Evolutionary conservation across 192 early-diverging fungal genomes (phyloP), one percentile per base, ranked within the genome.

Genomic region (Podila epicladia): DNA sequence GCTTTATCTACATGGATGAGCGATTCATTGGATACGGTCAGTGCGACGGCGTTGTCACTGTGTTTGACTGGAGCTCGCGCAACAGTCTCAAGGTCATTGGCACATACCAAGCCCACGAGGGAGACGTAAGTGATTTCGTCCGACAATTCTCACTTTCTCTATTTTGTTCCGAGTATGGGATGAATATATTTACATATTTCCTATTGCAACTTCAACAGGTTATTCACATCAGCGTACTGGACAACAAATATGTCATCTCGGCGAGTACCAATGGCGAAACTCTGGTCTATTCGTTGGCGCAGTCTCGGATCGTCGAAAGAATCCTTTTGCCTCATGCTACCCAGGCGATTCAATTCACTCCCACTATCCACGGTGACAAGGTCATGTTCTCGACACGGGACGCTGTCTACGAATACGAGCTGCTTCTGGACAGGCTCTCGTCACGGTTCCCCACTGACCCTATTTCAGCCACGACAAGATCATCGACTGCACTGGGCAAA

Each of bases 301-400:
- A 28, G 4, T 57, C 58, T 5, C 35, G 75, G 17, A 63, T 79
- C 29, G 11, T 79, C 1, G 75, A 79, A 32, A 51, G 70, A 41
- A 79, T 79, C 45, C n/a, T 79, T 2, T 48, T 79, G 35, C 75
- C 75, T 35, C 75, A 79, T 58, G 69, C 70, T 58, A 72, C 75
- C 2, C 75, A 79, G 37, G 75, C 75, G 35, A 72, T 79, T 11
- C 75, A 71, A 53, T 79, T 79, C 35, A 79, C 70, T 11, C 75
- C 75, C 0, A 79, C 75, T 0, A 67, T 79, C 32, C 75, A 79
- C 26, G 75, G 48, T 0, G 75, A 70, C 38, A 79, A 79, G 29
- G 75, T 72, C 64, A 79, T 79, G 75, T 79, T 79, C 24, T 72
- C 75, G 35, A 79, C 75, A 20, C 50, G 75, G 51, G 75, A 79